Evolutionary conservation across 164 flowering plant species (phyloP).

Genomic region (Magnolia kwangsiensis): DNA sequence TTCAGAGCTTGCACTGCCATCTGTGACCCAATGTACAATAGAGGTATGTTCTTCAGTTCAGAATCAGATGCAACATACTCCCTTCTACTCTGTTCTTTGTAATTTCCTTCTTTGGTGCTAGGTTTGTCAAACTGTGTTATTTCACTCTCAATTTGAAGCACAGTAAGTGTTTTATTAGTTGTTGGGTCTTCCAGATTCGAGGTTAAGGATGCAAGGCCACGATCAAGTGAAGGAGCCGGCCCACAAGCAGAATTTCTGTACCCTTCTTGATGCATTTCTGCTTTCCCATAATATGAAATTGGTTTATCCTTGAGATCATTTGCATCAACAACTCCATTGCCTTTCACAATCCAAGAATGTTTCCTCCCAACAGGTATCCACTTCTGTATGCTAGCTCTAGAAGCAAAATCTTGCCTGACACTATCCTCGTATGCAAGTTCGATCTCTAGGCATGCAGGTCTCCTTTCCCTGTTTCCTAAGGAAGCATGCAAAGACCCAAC

Average conservation of each 20-base stretch:
- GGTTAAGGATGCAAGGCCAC: slow-evolving; percentile 1
- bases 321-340: slow-evolving; percentile 17
- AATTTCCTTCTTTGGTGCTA: slow-evolving; percentile 7
- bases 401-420: slow-evolving; percentile 27
- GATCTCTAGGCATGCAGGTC: slow-evolving; percentile 19
- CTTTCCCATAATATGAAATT: slow-evolving; percentile 3
- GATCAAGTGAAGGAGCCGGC: background rate
- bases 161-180: background rate
- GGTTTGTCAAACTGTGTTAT: background rate
- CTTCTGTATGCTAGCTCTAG: slow-evolving; percentile 34
- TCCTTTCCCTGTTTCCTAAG: slow-evolving; percentile 7
- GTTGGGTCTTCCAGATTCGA: background rate
- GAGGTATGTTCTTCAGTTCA: slow-evolving; percentile 1
- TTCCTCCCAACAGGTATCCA: slow-evolving; percentile 47
- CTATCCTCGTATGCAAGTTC: slow-evolving; percentile 21
- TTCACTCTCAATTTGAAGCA: slow-evolving; percentile 5
- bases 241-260: slow-evolving; percentile 8
- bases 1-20: slow-evolving; percentile 33
- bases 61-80: slow-evolving; percentile 12
- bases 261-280: background rate
- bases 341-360: slow-evolving; percentile 20
- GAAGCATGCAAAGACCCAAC: slow-evolving; percentile 10
- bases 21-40: slow-evolving; percentile 8
- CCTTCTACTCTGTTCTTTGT: slow-evolving; percentile 9
- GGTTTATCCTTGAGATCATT: slow-evolving; percentile 8